Percentiles rank a stretch among this genome's conserved stretches.
Evolutionary conservation across 1,139 yeast species (phyloP).

Genomic region (Diutina siamensis): DNA sequence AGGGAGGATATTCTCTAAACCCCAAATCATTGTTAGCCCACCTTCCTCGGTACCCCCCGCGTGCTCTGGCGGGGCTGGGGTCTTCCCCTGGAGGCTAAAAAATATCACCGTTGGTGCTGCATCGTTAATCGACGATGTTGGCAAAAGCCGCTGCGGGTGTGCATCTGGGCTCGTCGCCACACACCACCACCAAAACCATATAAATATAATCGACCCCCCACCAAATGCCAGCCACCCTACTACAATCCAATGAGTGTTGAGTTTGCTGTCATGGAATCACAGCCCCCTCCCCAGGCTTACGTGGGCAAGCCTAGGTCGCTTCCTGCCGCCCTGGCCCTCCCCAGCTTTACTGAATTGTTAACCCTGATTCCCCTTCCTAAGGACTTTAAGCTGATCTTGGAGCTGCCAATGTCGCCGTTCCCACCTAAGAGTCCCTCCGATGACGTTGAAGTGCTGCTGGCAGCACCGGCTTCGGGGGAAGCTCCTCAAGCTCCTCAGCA

Average conservation of each 20-base stretch:
- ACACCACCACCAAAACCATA: background rate
- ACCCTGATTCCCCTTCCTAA: slow-evolving; percentile 4
- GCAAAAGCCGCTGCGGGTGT: background rate
- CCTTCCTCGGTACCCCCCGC: too few species aligned
- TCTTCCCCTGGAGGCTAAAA: too few species aligned
- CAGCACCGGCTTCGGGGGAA: background rate
- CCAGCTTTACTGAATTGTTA: slow-evolving; percentile 2
- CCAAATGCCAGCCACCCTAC: too few species aligned
- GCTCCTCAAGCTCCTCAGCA: background rate
- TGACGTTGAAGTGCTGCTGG: background rate
- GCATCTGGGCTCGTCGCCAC: background rate
- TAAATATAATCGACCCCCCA: background rate
- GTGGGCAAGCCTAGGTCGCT: background rate
- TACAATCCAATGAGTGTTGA: too few species aligned
- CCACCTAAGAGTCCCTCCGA: background rate
- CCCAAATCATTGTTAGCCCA: too few species aligned
- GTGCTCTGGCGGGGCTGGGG: too few species aligned
- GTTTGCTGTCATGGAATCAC: background rate
- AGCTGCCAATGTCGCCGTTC: background rate
- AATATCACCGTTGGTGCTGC: background rate
- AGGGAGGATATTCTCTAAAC: too few species aligned
- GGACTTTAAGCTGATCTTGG: background rate
- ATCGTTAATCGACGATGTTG: background rate
- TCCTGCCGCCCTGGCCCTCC: background rate
- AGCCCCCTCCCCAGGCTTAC: background rate